These are phyloP conservation scores for Aureobasidium zeae DNA, from an alignment of 2,329 filamentous ascomycete species.

Conservation along the genomic window DNA sequence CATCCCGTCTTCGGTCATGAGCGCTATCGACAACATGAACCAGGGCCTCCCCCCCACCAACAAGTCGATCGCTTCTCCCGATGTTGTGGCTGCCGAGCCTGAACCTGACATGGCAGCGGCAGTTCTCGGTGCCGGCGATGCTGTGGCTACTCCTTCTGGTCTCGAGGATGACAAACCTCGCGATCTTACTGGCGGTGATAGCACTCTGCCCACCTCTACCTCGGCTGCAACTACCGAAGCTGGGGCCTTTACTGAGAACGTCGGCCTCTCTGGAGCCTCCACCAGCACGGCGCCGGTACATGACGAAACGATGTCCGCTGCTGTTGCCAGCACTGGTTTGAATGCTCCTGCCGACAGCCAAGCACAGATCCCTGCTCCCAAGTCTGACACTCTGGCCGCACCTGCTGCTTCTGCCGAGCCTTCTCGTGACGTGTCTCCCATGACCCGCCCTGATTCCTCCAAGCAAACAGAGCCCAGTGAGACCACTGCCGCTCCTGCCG, in stretches of 20 bases:
- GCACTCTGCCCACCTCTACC: not conserved
- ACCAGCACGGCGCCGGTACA: conserved; percentile 1
- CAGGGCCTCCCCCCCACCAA: conserved; percentile 13
- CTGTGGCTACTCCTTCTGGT: conserved; percentile 14
- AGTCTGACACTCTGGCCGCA: conserved; percentile 9
- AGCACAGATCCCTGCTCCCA: conserved; percentile 18
- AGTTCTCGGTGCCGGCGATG: conserved; percentile 5
- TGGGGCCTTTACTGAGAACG: conserved; percentile 4
- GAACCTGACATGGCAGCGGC: conserved; percentile 26
- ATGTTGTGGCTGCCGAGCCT: conserved; percentile 34
- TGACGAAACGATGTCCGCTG: conserved; percentile 21
- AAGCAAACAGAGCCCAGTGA: conserved; percentile 29
- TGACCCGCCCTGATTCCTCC: conserved; percentile 28
- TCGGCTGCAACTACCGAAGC: not conserved
- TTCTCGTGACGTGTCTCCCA: conserved; percentile 35
- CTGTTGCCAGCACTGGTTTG: conserved; percentile 22
- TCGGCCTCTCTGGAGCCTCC: not conserved
- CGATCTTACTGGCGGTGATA: conserved; percentile 4
- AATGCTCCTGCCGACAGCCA: conserved; percentile 30
- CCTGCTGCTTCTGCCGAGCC: conserved; percentile 23
- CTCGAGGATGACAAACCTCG: conserved; percentile 20
- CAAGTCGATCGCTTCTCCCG: conserved; percentile 24
- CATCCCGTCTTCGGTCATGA: conserved; percentile 32
- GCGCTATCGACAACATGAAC: conserved; percentile 36
- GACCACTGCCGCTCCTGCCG: conserved; percentile 29